phyloP scores from a whole-genome alignment of 2,329 filamentous ascomycete genomes.

The Sclerotinia borealis region DNA sequence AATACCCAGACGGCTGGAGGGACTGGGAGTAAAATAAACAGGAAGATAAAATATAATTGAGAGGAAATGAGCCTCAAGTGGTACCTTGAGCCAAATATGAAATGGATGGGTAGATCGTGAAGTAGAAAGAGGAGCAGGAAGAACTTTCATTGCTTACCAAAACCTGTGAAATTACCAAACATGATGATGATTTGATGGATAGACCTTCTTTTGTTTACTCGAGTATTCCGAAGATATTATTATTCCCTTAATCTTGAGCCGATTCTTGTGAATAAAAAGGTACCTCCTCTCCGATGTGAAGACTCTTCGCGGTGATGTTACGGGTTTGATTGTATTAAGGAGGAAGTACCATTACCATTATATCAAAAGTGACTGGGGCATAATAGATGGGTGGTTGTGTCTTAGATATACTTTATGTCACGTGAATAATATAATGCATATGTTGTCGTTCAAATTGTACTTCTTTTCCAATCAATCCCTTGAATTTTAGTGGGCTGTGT shows the following conservation, averaged over 20 bases:
- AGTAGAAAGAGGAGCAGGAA: not conserved
- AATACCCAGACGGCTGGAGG: not conserved
- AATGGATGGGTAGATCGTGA: not conserved
- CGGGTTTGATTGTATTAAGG: not conserved
- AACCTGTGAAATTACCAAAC: conserved; percentile 8
- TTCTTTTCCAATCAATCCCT: not conserved
- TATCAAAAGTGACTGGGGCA: too few relatives aligned
- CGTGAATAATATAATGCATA: not conserved
- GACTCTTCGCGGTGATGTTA: not conserved
- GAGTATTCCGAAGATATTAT: not conserved
- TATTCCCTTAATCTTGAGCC: not conserved
- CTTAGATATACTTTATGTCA: too few relatives aligned
- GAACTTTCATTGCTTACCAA: conserved; percentile 12
- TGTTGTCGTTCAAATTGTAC: not conserved
- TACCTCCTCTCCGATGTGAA: not conserved
- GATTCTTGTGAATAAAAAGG: not conserved
- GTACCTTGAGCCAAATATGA: not conserved
- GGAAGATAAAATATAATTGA: not conserved
- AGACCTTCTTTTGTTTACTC: too few relatives aligned
- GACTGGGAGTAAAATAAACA: not conserved
- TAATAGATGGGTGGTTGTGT: not conserved
- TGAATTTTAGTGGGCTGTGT: not conserved
- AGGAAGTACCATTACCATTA: not conserved
- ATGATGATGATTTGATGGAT: conserved; percentile 9
- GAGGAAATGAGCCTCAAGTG: not conserved